phyloP scores from a whole-genome alignment of 371 early-diverging fungal species.

The Actinomortierella ambigua region DNA sequence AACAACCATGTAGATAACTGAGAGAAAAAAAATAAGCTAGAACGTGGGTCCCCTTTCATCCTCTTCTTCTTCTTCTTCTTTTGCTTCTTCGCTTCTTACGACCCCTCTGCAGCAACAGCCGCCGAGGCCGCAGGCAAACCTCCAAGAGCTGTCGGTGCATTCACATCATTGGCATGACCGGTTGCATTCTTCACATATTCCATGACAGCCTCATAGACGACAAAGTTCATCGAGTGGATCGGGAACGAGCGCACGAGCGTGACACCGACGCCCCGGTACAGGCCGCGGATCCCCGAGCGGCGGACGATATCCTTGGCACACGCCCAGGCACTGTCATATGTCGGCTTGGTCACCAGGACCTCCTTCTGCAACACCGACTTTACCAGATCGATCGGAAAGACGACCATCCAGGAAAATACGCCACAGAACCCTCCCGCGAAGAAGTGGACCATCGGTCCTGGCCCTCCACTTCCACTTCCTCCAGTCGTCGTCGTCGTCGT shows the following conservation, averaged over 20 bases:
- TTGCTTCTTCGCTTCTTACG: too few relatives aligned
- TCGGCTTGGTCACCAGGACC: constrained; percentile 56
- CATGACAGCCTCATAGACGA: constrained; percentile 76
- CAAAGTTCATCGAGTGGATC: constrained; percentile 81
- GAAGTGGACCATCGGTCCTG: constrained; percentile 73
- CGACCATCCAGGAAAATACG: constrained; percentile 75
- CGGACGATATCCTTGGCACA: constrained; percentile 59
- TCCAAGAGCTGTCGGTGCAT: too few relatives aligned
- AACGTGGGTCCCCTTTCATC: too few relatives aligned
- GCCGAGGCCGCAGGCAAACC: too few relatives aligned
- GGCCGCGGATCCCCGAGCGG: constrained; percentile 60
- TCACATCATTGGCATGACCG: constrained; percentile 27
- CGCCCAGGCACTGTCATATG: constrained; percentile 52
- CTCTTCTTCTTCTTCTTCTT: too few relatives aligned
- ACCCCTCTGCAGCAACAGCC: too few relatives aligned
- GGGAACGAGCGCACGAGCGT: constrained; percentile 83
- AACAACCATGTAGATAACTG: too few relatives aligned
- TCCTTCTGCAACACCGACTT: constrained; percentile 80
- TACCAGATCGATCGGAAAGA: constrained; percentile 80
- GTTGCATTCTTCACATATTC: constrained; percentile 38
- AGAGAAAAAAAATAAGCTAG: too few relatives aligned
- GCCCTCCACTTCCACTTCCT: constrained; percentile 18
- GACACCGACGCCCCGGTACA: constrained; percentile 78
- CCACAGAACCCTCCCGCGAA: constrained; percentile 81
- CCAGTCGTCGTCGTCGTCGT: neutral